Base-by-base conservation (phyloP, 2,329 filamentous ascomycete species). In the Sarocladium strictum region DNA sequence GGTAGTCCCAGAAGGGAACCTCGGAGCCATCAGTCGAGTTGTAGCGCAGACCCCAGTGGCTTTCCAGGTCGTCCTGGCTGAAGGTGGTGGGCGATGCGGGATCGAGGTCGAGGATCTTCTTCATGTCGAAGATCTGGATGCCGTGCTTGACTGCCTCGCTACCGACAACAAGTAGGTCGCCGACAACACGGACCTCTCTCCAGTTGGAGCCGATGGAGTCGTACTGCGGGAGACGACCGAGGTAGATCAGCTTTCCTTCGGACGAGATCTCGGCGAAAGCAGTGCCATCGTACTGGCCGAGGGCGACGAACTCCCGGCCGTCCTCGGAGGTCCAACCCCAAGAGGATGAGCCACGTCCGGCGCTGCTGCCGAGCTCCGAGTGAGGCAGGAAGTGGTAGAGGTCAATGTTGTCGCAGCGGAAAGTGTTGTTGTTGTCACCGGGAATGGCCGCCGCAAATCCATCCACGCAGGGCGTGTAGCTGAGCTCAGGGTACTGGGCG, bases 81-180 rank as follows among this genome's bases (percentile, higher is more conserved):
- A 70, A 72, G 21, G 52, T 59, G 60, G 60, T 63, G 53, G 63
- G 69, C 17, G 63, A 68, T 19, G 70, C 64, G 0, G 73, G 69
- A 61, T 76, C 68, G 53, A 80, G 61, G 21, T 67, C 65, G 38
- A 75, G 63, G 6, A 80, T 70, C 67, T 76, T 81, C 61, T 71
- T 77, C 76, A 83, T 73, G 62, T 85, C 81, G 60, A 85, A 85
- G 63, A 84, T 76, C 65, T 85, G 81, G 43, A 85, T 73, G 29
- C 78, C 77, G 62, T 84, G 80, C 51, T 67, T 64, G 11, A 62
- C 60, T 5, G 77, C 75, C 61, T 72, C 69, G 54, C 65, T 69
- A 26, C 69, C 69, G 37, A 72, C 68, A 54, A 70, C 58, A 27
- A 60, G 54, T 24, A 64, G 61, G 58, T 63, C 58, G 55, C 61